Base-by-base conservation (phyloP, 208 protist species). In the Trypanosoma cruzi region DNA sequence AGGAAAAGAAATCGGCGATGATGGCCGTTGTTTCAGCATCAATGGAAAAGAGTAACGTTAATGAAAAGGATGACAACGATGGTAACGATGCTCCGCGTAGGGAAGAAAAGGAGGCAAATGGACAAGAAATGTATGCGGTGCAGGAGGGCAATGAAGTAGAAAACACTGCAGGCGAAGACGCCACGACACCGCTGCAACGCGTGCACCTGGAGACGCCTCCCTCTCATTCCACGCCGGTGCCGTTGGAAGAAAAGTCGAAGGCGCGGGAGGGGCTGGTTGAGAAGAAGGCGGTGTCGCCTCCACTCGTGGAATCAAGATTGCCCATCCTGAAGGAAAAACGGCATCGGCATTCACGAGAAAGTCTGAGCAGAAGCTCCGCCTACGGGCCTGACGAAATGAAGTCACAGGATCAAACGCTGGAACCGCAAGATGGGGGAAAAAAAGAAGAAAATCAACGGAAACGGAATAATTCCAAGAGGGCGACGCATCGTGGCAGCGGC, bases 1-100 rank as follows among this genome's bases (percentile, higher is more conserved):
- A 36, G 53, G 49, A 40, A n/a, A 0, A 36, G 62, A 54, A 16
- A 42, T 34, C n/a, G 42, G 42, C 24, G 63, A 20, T 34, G 63
- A n/a, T 36, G 8, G 44, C 29, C 3, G 56, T 48, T 28, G 57
- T 26, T 26, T 8, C 40, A 24, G 53, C 64, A 24, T n/a, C n/a
- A n/a, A n/a, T n/a, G n/a, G n/a, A n/a, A n/a, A n/a, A n/a, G n/a
- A n/a, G n/a, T 40, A 44, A 64, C 49, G 44, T 11, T 31, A 28
- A 31, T n/a, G n/a, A 71, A n/a, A 58, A 28, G 1, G 28, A 36
- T 36, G 56, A 68, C 5, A 68, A 67, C 28, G 8, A 56, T 32
- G 44, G 26, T 32, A 16, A 16, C 40, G 11, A 16, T 44, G 40
- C 40, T 1, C 40, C 1, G 40, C 7, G 8, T 16, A 14, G 40